Evolutionary conservation across 1,139 yeast species (phyloP), one percentile per base, ranked within the genome.

Genomic region (Candida freyschussii): DNA sequence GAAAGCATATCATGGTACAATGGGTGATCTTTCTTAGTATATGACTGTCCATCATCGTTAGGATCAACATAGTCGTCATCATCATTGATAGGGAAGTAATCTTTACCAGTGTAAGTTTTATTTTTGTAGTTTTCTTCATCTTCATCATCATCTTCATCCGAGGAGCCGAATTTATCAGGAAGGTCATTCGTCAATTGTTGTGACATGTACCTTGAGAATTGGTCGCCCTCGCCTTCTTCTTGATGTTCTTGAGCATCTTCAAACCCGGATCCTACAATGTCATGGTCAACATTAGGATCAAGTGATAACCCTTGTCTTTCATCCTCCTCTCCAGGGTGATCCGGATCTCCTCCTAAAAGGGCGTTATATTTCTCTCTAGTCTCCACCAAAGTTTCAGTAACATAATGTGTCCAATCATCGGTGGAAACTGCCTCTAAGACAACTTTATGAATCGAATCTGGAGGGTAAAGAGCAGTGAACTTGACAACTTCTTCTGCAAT

Each of bases 401-500:
- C 94, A 55, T 85, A 86, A 27, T 72, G 67, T 32, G 75, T 75
- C 96, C 96, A 86, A 17, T 72, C 70, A 14, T 66, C 78, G 29
- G 73, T 44, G 7, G 53, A 45, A 17, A 45, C 43, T 7, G 53
- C 52, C 32, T 49, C 49, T 7, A 76, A 76, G 21, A 85, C 78
- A 12, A 72, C 62, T 18, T 72, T 72, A 36, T 85, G 73, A 20
- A 81, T 61, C 2, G 77, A 62, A 43, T 68, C 73, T 24, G 79
- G 72, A 2, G 86, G 78, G 48, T 78, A 81, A 14, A 81, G 60
- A 30, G 85, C 86, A 18, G 89, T 82, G 57, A 91, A 91, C 56
- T 93, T 93, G 38, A 91, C 96, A 27, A 91, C 95, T 56, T 91
- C 99, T 56, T 93, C 98, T 7, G 96, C 95, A 43, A 93, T 89